Evolutionary conservation across 495 filamentous ascomycete species (phyloP), one percentile per base, ranked within the genome.

Genomic region (Rhypophila decipiens): DNA sequence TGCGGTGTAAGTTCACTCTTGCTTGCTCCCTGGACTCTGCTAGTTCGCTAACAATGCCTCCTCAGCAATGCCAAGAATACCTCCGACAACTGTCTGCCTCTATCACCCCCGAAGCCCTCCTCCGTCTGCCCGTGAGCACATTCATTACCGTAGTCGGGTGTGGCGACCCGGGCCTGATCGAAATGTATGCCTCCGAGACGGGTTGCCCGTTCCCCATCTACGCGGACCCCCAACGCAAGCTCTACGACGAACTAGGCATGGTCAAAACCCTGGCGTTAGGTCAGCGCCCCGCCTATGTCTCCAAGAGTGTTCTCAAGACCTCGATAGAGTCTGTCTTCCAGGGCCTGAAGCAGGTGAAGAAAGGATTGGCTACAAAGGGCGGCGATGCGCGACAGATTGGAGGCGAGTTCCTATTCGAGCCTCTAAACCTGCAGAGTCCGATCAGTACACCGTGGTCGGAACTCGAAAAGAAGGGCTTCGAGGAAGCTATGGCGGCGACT

Each of bases 371-470:
- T 10, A 60, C 78, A n/a, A 82, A 84, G 51, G 81, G 77, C 2
- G 88, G 89, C 0, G 80, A 86, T 55, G 66, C 71, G 40, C 70
- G 74, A 42, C 85, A 91, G 65, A 80, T 87, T 18, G 90, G 90
- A 2, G 90, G 88, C 0, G 90, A 95, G 64, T 90, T 94, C 55
- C 48, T 95, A 35, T 90, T 89, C 54, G 86, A 88, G 60, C 64
- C 72, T 2, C 17, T 58, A 0, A 47, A 56, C 5, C 19, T 70
- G 29, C 58, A 61, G 23, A 61, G 62, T 1, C 65, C 65, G 0
- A 57, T 68, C 4, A 24, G 52, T 7, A 65, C 64, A 10, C 63
- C 68, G 37, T 55, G 48, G 34, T 44, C 50, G 10, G 63, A 63
- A 37, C 46, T 55, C 34, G 54, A 49, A 5, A 47, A 44, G 41